A percentile compares a stretch with the other conserved stretches of the same genome.
These are phyloP conservation scores for Cystofilobasidium bisporidii DNA, from an alignment of 768 basidiomycete genomes.

Conservation along the genomic window DNA sequence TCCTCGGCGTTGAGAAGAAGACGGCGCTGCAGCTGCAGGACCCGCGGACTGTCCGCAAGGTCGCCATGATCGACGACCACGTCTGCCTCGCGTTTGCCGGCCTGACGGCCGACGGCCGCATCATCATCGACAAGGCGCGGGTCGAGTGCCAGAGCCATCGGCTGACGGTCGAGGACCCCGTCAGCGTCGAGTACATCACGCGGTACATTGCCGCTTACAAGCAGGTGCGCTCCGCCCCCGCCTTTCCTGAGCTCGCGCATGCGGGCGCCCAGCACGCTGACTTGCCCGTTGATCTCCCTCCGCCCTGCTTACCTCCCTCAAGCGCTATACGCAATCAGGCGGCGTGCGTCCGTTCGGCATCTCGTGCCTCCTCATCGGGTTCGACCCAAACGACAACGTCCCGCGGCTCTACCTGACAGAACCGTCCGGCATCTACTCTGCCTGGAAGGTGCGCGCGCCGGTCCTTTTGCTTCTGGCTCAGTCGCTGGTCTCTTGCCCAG, in stretches of 20 bases:
- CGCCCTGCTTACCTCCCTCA: neutral
- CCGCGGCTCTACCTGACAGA: conserved; percentile 94
- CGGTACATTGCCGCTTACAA: conserved; percentile 97
- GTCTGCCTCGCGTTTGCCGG: conserved; percentile 95
- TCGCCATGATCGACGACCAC: conserved; percentile 97
- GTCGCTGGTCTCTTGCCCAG: too few species aligned
- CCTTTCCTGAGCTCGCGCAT: too few species aligned
- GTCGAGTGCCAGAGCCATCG: conserved; percentile 97
- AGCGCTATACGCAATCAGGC: conserved; percentile 97
- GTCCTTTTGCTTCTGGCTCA: too few species aligned
- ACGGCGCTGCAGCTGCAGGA: conserved; percentile 94
- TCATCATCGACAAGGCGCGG: conserved; percentile 94
- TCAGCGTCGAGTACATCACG: conserved; percentile 96
- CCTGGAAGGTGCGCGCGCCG: conserved; percentile 71
- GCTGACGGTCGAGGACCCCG: conserved; percentile 93
- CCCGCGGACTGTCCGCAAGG: conserved; percentile 92
- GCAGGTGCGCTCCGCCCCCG: conserved; percentile 53
- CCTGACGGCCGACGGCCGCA: conserved; percentile 91
- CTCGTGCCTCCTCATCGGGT: conserved; percentile 90
- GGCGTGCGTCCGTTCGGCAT: conserved; percentile 98
- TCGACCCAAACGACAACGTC: conserved; percentile 79
- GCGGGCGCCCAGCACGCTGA: too few species aligned
- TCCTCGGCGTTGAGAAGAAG: conserved; percentile 98
- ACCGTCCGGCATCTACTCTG: conserved; percentile 93
- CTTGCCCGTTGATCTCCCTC: neutral